Evolutionary conservation across 495 filamentous ascomycete species (phyloP).

Genomic region (Talaromyces ruber): DNA sequence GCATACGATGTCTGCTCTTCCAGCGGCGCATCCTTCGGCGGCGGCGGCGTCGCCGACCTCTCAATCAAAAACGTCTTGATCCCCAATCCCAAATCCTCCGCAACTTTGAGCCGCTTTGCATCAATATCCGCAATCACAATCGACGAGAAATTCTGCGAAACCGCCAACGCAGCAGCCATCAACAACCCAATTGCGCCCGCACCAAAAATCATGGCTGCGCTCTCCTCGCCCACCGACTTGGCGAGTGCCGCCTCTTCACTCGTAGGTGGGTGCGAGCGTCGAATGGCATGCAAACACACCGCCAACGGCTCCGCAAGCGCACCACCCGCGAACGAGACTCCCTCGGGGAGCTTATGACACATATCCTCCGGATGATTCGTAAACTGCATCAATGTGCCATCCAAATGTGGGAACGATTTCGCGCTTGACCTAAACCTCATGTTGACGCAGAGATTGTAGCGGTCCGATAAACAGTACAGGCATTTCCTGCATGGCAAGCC

Average conservation of each 20-base stretch:
- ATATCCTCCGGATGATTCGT: conserved; percentile 63
- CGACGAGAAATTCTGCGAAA: conserved; percentile 58
- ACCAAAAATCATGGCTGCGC: conserved; percentile 65
- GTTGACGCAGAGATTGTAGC: conserved; percentile 79
- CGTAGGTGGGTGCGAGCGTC: conserved; percentile 47
- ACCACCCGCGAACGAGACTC: conserved; percentile 56
- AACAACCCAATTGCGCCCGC: conserved; percentile 76
- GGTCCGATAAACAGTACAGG: conserved; percentile 52
- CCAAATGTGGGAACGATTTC: conserved; percentile 67
- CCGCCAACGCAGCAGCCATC: conserved; percentile 50
- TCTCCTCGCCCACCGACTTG: conserved; percentile 16
- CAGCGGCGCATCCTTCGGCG: conserved; percentile 27
- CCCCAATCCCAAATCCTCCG: conserved; percentile 59
- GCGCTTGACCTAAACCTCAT: conserved; percentile 76
- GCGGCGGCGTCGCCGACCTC: conserved; percentile 25
- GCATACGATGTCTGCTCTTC: conserved; percentile 32
- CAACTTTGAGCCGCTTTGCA: conserved; percentile 60
- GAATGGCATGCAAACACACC: conserved; percentile 68
- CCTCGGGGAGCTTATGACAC: conserved; percentile 49
- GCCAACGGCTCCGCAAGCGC: conserved; percentile 73
- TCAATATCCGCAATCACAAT: conserved; percentile 80
- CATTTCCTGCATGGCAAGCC: conserved; percentile 63
- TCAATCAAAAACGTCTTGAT: conserved; percentile 55
- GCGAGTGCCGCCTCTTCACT: conserved; percentile 18
- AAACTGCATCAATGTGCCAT: conserved; percentile 74